Conservation (phyloP, 345 rosid genomes). For the Salix brachista region DNA sequence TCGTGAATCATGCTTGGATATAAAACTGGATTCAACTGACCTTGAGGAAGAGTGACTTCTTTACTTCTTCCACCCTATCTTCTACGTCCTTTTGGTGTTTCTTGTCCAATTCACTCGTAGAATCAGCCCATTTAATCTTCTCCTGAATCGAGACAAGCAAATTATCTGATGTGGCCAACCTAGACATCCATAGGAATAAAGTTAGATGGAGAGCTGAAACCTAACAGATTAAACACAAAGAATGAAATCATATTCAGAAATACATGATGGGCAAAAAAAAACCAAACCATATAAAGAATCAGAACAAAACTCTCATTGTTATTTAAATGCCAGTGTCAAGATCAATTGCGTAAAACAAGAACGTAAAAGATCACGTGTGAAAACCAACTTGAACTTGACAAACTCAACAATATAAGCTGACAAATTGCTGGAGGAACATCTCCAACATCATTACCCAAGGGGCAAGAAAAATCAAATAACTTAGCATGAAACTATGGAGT, state of each 20-base stretch:
- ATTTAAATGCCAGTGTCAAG: neutral
- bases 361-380: neutral
- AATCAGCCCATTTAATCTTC: constrained; percentile 98
- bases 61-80: constrained; percentile 75
- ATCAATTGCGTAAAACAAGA: neutral
- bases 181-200: constrained; percentile 17
- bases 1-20: neutral
- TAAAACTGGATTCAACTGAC: constrained; percentile 61
- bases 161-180: constrained; percentile 85
- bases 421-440: neutral
- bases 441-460: neutral
- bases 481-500: neutral
- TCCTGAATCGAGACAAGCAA: constrained; percentile 85
- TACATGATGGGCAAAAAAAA: neutral
- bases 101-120: constrained; percentile 83
- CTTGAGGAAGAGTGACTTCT: constrained; percentile 80
- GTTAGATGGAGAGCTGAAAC: neutral
- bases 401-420: neutral
- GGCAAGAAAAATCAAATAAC: neutral
- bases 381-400: neutral
- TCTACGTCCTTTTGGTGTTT: constrained; percentile 77
- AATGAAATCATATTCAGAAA: neutral
- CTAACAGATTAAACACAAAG: neutral
- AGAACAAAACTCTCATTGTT: neutral
- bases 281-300: neutral